A percentile compares a stretch with the other conserved stretches of the same genome.
These are phyloP conservation scores for Aspergillus pseudonomiae DNA, from an alignment of 2,329 filamentous ascomycete species.

Conservation along the genomic window DNA sequence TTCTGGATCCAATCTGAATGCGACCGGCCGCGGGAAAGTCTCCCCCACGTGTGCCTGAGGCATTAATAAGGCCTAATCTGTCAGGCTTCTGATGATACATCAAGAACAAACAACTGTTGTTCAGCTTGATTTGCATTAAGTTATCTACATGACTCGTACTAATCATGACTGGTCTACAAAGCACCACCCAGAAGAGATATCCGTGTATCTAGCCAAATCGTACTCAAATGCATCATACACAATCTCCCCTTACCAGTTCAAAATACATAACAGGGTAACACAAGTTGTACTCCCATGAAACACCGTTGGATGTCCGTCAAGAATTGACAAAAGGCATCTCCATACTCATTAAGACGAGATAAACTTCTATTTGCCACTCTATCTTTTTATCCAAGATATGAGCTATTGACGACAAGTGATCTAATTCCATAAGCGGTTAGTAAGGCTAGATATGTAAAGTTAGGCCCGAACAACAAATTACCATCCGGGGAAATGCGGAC, in stretches of 20 bases:
- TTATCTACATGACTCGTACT: not conserved
- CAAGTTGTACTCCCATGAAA: not conserved
- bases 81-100: not conserved
- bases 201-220: not conserved
- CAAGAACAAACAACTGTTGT: not conserved
- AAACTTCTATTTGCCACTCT: not conserved
- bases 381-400: not conserved
- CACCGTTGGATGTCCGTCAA: not conserved
- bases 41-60: slow-evolving; percentile 32
- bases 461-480: not conserved
- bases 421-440: not conserved
- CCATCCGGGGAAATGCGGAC: not conserved
- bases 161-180: not conserved
- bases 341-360: not conserved
- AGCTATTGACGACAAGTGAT: not conserved
- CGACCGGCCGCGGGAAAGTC: not conserved
- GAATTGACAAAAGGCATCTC: not conserved
- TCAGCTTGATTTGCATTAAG: not conserved
- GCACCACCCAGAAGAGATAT: not conserved
- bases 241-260: not conserved
- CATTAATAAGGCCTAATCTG: slow-evolving; percentile 13
- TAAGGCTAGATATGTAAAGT: not conserved
- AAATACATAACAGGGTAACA: no score
- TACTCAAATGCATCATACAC: not conserved
- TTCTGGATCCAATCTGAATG: slow-evolving; percentile 24